Evolutionary conservation across 352 stramenopile genomes (phyloP), one percentile per base, ranked within the genome.

Genomic region (Pythium pyrilobum): DNA sequence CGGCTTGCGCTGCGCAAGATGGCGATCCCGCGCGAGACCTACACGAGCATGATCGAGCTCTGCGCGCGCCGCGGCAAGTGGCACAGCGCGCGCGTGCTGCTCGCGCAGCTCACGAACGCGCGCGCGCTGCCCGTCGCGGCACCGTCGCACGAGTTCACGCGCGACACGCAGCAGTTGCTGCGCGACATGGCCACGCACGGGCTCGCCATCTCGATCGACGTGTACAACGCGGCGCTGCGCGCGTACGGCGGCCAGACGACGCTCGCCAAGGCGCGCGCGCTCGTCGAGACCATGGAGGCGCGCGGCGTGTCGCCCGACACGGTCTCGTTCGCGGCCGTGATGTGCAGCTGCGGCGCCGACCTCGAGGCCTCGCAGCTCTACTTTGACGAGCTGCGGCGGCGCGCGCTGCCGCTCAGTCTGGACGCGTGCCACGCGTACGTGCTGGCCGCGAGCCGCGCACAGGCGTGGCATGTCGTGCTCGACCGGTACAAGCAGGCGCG

Each of bases 181-280:
- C 32, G 64, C 8, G 77, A 88, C 4, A 75, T 90, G 71, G 31
- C 71, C 6, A 28, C 18, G 3, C 45, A 81, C 16, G 55, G 53
- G 5, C 56, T 87, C 21, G 64, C 67, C 1, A 67, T 80, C 21
- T 52, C 72, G 5, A 45, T 82, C 24, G 12, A 41, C 0, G 51
- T 86, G 4, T 87, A 79, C 55, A 90, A 90, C 51, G 73, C 77
- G n/a, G 77, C 73, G 24, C 49, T 90, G 39, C 68, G 77, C 15
- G 81, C 81, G 41, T 83, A 77, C 37, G 80, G 71, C 4, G 55
- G 68, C 27, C 50, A 77, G 20, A 63, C 56, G n/a, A 49, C 68
- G 37, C 40, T 77, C 12, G 25, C 70, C 7, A 65, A 83, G 43
- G 69, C 75, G 1, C 36, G 59, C n/a, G 23, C 23, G n/a, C 38